Conservation (phyloP, 306 rosid species). For the Lathyrus sativus region DNA sequence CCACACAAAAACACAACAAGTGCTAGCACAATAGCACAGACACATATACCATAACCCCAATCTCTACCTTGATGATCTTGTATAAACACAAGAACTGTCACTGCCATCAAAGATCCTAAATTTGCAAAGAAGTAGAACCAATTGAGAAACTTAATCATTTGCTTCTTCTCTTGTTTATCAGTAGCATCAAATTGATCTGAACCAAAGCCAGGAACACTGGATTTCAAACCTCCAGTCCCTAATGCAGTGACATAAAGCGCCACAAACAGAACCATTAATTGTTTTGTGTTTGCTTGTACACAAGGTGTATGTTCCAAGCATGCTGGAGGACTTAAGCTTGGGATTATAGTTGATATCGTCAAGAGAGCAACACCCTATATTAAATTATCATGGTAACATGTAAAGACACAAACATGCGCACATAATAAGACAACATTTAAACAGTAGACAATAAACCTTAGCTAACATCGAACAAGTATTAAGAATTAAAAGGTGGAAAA, state of each 20-base stretch:
- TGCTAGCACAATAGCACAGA: constrained; percentile 51
- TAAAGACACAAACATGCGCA: no score
- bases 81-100: constrained; percentile 70
- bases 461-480: neutral
- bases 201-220: constrained; percentile 85
- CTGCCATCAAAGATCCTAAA: constrained; percentile 71
- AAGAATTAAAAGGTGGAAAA: neutral
- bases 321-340: constrained; percentile 74
- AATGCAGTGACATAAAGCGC: constrained; percentile 78
- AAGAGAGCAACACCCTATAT: constrained; percentile 82
- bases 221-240: constrained; percentile 85
- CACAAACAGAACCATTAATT: constrained; percentile 53
- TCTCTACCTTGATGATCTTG: constrained; percentile 69
- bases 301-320: constrained; percentile 48
- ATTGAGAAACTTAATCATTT: constrained; percentile 68
- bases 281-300: constrained; percentile 51
- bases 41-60: constrained; percentile 93
- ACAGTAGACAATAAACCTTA: neutral
- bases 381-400: neutral
- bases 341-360: constrained; percentile 73
- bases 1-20: constrained; percentile 63
- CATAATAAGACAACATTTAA: neutral
- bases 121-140: constrained; percentile 93
- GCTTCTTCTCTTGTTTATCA: constrained; percentile 51
- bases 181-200: constrained; percentile 83